These are phyloP conservation scores for Malus hybrid DNA, from an alignment of 331 rosid species.

Conservation along the genomic window DNA sequence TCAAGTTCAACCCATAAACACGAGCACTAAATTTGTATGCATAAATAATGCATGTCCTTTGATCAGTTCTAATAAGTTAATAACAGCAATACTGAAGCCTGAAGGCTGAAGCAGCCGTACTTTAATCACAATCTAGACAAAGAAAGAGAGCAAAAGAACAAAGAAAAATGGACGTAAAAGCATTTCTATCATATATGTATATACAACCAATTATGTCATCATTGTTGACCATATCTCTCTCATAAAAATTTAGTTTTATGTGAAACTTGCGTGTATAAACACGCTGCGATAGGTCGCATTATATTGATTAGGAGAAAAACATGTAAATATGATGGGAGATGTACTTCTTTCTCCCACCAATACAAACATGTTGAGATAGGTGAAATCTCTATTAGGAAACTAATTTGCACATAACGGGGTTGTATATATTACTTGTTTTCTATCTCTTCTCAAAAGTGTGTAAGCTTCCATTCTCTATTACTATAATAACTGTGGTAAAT, in stretches of 20 bases:
- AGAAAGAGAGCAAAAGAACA: not conserved
- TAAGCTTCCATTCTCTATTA: too few relatives aligned
- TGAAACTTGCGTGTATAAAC: not conserved
- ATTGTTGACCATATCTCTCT: not conserved
- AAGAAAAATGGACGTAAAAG: not conserved
- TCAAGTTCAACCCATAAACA: not conserved
- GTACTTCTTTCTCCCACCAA: too few relatives aligned
- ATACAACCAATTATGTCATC: too few relatives aligned
- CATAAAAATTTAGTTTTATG: not conserved
- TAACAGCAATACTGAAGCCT: too few relatives aligned
- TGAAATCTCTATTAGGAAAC: too few relatives aligned
- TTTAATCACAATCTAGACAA: not conserved
- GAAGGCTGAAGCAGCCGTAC: too few relatives aligned
- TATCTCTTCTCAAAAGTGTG: too few relatives aligned
- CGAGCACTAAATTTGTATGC: not conserved
- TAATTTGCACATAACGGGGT: too few relatives aligned
- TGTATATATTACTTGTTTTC: too few relatives aligned
- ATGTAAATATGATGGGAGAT: not conserved
- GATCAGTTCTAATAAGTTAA: too few relatives aligned
- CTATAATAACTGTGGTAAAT: too few relatives aligned
- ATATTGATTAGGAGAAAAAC: not conserved
- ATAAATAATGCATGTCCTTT: not conserved
- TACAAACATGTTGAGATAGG: too few relatives aligned
- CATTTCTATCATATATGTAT: not conserved
- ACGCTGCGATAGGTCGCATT: not conserved